These are phyloP conservation scores for Vigna unguiculata DNA, from an alignment of 306 rosid species.

Conservation along the genomic window DNA sequence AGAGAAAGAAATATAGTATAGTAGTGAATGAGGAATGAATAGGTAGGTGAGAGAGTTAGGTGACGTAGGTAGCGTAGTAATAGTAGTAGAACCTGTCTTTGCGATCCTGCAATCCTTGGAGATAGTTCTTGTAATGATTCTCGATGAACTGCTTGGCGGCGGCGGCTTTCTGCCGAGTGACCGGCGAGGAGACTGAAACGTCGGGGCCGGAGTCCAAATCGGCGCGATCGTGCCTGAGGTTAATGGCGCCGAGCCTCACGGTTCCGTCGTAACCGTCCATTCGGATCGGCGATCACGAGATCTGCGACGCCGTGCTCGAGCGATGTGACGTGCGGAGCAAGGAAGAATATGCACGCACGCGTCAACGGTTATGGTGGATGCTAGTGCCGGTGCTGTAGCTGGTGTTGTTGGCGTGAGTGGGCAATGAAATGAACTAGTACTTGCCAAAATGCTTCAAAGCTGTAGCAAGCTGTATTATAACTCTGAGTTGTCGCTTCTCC, in stretches of 20 bases:
- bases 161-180: constrained; percentile 89
- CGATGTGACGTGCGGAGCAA: constrained; percentile 23
- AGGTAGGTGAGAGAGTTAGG: background rate
- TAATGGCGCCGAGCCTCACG: constrained; percentile 78
- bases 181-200: constrained; percentile 93
- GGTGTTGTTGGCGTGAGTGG: constrained; percentile 20
- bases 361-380: background rate
- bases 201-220: constrained; percentile 76
- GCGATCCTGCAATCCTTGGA: constrained; percentile 96
- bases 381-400: background rate
- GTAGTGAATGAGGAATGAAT: constrained; percentile 21
- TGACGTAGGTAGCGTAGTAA: background rate
- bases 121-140: constrained; percentile 96
- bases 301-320: constrained; percentile 29
- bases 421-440: background rate
- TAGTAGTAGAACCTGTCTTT: constrained; percentile 68
- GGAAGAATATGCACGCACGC: background rate
- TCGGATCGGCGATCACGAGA: constrained; percentile 38
- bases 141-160: constrained; percentile 97
- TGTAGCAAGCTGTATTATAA: constrained; percentile 58
- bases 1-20: background rate
- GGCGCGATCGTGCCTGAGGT: constrained; percentile 72
- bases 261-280: constrained; percentile 95
- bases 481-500: constrained; percentile 47
- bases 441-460: constrained; percentile 45